Evolutionary conservation across 139 green algal genomes (phyloP).

Genomic region (Coelastrella sp.): DNA sequence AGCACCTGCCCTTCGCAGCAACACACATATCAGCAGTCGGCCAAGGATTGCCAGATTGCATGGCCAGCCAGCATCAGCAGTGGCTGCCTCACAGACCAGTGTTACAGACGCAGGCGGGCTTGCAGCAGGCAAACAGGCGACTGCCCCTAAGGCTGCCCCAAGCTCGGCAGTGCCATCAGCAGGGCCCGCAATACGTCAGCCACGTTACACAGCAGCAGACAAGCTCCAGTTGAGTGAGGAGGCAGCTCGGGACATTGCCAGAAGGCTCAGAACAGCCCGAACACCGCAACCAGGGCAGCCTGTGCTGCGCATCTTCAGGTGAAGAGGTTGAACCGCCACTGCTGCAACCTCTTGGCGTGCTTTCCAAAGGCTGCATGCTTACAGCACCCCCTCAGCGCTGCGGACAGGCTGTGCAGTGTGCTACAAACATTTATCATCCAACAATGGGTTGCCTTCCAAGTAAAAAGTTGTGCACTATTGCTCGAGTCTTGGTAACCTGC

Average conservation of each 20-base stretch:
- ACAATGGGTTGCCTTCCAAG: background rate
- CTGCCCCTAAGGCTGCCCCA: background rate
- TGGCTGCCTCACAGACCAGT: background rate
- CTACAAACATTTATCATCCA: background rate
- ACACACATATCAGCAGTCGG: background rate
- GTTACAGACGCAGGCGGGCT: too few species aligned
- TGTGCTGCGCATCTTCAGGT: conserved; percentile 25
- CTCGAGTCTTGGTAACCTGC: background rate
- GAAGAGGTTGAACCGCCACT: background rate
- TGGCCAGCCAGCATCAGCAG: background rate
- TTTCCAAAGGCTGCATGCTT: background rate
- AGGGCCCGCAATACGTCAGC: background rate
- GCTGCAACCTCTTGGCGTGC: background rate
- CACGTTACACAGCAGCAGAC: conserved; percentile 6
- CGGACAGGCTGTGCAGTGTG: too few species aligned
- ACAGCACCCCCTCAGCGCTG: too few species aligned
- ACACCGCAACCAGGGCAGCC: background rate
- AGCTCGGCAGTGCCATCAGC: background rate
- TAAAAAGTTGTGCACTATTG: too few species aligned
- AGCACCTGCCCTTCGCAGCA: background rate
- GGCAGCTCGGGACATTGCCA: conserved; percentile 3
- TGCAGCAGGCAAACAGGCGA: background rate
- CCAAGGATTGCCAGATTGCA: background rate
- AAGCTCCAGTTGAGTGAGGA: conserved; percentile 35
- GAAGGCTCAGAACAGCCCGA: background rate